Evolutionary conservation across 495 filamentous ascomycete species (phyloP), one percentile per base, ranked within the genome.

Genomic region (Lepidopterella palustris): DNA sequence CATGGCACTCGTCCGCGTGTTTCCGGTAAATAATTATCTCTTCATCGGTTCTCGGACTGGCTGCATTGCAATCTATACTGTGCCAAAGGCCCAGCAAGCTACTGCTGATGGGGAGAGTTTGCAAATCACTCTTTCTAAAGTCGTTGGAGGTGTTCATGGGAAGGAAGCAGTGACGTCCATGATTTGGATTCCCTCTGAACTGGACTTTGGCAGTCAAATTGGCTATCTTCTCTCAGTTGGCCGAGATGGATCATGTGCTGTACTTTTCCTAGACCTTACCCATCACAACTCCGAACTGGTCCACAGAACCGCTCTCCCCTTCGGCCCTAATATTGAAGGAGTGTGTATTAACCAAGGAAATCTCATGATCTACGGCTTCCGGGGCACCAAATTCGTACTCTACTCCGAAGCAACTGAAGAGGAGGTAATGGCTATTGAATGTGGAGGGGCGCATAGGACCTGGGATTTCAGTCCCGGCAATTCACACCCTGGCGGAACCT

Each of bases 341-440:
- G 79, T 83, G 0, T 84, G 82, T 69, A 78, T 91, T 59, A 71
- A 80, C 50, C 53, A 71, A 23, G 0, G 64, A 56, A 11, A 87
- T 28, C 75, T 96, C 1, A 75, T 89, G 54, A 67, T 95, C 24
- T 88, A 85, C 72, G 93, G 93, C 11, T 97, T 96, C 71, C 81
- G 79, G 24, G 82, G 87, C 56, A 87, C 82, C 51, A 73, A 81
- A 31, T 96, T 97, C 59, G 74, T 96, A 13, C 78, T 89, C 23
- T 91, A 87, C 80, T 87, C 95, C 68, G 86, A 87, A 56, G 81
- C 80, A 0, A 74, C 71, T 9, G 79, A 87, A 28, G 74, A 79
- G 24, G 87, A 92, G 64, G 68, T 90, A 5, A 79, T 85, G 48
- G 76, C 73, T 0, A 77, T 95, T 9, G 82, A 89, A 15, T 96